These are phyloP conservation scores for Acacia pycnantha DNA, from an alignment of 331 rosid species.

Conservation along the genomic window DNA sequence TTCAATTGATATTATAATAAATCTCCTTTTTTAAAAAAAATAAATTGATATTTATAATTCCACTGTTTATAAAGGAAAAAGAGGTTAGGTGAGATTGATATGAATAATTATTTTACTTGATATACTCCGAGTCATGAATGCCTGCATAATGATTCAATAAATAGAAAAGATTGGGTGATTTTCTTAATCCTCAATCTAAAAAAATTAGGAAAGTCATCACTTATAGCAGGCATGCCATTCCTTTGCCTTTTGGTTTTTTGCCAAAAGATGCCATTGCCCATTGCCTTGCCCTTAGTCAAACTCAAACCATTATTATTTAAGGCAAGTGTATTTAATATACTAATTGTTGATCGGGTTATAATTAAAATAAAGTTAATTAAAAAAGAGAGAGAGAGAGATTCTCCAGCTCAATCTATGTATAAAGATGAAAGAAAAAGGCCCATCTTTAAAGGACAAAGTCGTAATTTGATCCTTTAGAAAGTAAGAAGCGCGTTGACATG, in stretches of 20 bases:
- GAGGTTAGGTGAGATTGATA: neutral
- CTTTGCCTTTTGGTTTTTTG: too few relatives aligned
- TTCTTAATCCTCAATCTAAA: neutral
- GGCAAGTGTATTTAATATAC: too few relatives aligned
- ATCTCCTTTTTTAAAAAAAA: neutral
- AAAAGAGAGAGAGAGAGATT: neutral
- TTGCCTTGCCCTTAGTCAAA: neutral
- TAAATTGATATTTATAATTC: neutral
- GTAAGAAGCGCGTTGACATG: constrained; percentile 8
- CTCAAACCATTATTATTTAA: neutral
- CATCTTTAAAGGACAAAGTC: neutral
- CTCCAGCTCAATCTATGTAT: neutral
- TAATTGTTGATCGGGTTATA: neutral
- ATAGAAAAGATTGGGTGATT: neutral
- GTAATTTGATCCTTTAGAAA: neutral
- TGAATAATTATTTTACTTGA: neutral
- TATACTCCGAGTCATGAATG: neutral
- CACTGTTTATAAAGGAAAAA: neutral
- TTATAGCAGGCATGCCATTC: too few relatives aligned
- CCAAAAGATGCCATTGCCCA: too few relatives aligned
- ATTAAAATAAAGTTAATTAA: neutral
- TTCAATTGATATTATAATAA: too few relatives aligned
- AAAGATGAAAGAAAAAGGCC: neutral
- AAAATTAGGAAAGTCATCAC: neutral
- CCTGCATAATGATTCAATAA: neutral